These are phyloP conservation scores for Ambrosia artemisiifolia DNA, from an alignment of 129 eudicot genomes.

Conservation along the genomic window DNA sequence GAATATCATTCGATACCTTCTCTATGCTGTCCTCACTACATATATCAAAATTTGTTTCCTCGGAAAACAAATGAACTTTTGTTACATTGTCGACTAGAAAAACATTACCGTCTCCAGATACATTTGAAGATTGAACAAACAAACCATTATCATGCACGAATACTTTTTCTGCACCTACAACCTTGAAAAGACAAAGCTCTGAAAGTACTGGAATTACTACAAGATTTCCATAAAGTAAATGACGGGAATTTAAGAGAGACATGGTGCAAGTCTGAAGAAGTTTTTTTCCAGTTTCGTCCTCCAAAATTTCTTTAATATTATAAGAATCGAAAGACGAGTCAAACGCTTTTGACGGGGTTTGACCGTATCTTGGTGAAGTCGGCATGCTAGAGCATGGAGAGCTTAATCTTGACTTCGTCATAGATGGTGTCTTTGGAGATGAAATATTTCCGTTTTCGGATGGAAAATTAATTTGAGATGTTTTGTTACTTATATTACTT, in stretches of 20 bases:
- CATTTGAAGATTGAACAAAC: constrained; percentile 20
- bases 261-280: constrained; percentile 63
- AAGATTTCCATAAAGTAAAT: constrained; percentile 61
- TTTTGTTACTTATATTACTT: constrained; percentile 14
- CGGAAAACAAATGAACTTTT: constrained; percentile 47
- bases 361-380: constrained; percentile 36
- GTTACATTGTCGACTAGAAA: constrained; percentile 51
- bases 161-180: constrained; percentile 44
- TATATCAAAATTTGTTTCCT: constrained; percentile 28
- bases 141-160: constrained; percentile 23
- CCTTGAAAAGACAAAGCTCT: constrained; percentile 58
- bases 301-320: constrained; percentile 49
- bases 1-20: constrained; percentile 26
- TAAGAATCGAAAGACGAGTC: constrained; percentile 26
- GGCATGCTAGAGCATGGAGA: constrained; percentile 49
- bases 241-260: constrained; percentile 59
- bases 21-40: constrained; percentile 28
- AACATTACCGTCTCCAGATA: constrained; percentile 33
- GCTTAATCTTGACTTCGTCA: constrained; percentile 38
- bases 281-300: constrained; percentile 57
- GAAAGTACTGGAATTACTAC: constrained; percentile 68
- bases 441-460: constrained; percentile 42
- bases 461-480: constrained; percentile 11
- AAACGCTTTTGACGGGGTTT: constrained; percentile 29
- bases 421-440: constrained; percentile 74